Evolutionary conservation across 2,329 filamentous ascomycete genomes (phyloP).

Genomic region (Paecilomyces dactylethromorphus): DNA sequence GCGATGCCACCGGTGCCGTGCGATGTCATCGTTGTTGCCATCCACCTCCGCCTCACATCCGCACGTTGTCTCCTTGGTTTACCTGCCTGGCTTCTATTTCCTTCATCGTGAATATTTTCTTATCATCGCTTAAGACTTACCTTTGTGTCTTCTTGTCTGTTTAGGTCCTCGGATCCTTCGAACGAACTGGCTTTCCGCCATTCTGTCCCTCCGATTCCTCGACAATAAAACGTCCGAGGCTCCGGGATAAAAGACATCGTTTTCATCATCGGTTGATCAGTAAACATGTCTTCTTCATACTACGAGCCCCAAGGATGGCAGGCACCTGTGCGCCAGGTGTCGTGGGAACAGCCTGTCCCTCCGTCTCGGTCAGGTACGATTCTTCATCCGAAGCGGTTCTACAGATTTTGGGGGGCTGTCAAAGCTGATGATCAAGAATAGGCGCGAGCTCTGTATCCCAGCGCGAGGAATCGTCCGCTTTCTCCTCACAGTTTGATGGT

Average conservation of each 20-base stretch:
- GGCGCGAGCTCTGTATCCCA: slow-evolving; percentile 69
- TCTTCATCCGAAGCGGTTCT: background rate
- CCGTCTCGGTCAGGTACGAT: slow-evolving; percentile 64
- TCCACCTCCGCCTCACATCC: slow-evolving; percentile 2
- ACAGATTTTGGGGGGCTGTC: background rate
- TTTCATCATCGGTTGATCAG: background rate
- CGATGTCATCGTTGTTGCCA: slow-evolving; percentile 11
- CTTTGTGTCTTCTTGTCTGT: background rate
- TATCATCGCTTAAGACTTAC: background rate
- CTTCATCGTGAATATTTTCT: background rate
- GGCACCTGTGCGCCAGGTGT: slow-evolving; percentile 56
- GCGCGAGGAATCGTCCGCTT: slow-evolving; percentile 69
- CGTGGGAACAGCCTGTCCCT: slow-evolving; percentile 67
- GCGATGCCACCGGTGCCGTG: slow-evolving; percentile 3
- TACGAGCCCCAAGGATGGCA: slow-evolving; percentile 63
- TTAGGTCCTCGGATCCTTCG: background rate
- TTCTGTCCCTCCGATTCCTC: background rate
- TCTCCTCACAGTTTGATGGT: slow-evolving; percentile 86
- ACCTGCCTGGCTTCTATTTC: background rate
- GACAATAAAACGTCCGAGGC: background rate
- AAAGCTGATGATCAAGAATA: slow-evolving; percentile 32
- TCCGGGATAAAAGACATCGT: background rate
- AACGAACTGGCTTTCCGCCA: slow-evolving; percentile 3
- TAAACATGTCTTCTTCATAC: slow-evolving; percentile 58
- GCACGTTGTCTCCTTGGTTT: background rate